phyloP scores from a whole-genome alignment of 75 land plant genomes.

The Pinus tabuliformis region DNA sequence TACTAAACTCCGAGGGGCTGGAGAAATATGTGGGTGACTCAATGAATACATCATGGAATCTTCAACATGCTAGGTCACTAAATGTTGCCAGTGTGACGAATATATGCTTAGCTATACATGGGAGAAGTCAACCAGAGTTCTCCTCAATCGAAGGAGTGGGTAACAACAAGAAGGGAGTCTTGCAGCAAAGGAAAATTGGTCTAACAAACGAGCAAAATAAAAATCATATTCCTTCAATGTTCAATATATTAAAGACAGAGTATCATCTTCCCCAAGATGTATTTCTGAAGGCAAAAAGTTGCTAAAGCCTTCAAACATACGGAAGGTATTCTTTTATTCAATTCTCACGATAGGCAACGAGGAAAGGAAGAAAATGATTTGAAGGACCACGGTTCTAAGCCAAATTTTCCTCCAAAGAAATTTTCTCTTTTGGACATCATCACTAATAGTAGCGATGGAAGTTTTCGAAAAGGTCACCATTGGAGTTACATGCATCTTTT shows the following conservation, averaged over 20 bases:
- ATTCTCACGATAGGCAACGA: neutral
- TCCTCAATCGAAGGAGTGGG: too few relatives aligned
- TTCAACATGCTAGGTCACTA: neutral
- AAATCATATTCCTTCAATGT: too few relatives aligned
- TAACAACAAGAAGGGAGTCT: too few relatives aligned
- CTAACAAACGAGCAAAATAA: too few relatives aligned
- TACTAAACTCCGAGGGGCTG: neutral
- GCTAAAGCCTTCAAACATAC: neutral
- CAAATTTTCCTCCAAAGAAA: neutral
- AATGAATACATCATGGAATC: neutral
- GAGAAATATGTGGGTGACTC: neutral
- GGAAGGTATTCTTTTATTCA: neutral
- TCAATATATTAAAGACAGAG: neutral
- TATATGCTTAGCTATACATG: neutral
- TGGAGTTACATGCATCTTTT: too few relatives aligned
- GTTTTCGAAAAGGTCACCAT: too few relatives aligned
- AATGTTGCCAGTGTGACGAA: constrained; percentile 7
- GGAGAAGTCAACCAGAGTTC: constrained; percentile 1
- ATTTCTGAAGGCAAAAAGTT: neutral
- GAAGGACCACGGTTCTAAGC: neutral
- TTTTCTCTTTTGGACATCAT: constrained; percentile 6
- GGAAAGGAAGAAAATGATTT: neutral
- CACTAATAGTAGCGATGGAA: too few relatives aligned
- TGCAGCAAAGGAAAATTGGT: too few relatives aligned
- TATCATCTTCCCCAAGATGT: neutral